phyloP scores from a whole-genome alignment of 768 basidiomycete genomes.

The Solioccasus polychromus region DNA sequence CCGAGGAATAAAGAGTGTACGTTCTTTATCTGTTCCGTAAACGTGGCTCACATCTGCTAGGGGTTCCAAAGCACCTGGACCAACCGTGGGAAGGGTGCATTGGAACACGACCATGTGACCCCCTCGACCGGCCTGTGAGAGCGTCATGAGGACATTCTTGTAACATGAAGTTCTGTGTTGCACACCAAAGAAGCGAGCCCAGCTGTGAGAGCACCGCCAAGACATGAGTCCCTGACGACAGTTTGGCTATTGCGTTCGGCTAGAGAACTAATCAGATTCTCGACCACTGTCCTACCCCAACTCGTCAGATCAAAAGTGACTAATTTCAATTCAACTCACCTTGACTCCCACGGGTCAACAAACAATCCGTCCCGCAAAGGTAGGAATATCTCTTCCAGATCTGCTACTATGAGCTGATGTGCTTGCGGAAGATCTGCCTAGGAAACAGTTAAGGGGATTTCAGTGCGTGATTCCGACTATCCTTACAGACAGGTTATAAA shows the following conservation, averaged over 20 bases:
- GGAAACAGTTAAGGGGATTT: slow-evolving; percentile 18
- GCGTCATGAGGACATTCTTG: slow-evolving; percentile 7
- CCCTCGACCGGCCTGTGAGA: slow-evolving; percentile 56
- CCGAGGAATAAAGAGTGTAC: slow-evolving; percentile 74
- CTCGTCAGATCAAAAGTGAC: slow-evolving; percentile 5
- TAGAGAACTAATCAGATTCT: slow-evolving; percentile 61
- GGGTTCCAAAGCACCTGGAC: slow-evolving; percentile 64
- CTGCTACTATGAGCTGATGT: slow-evolving; percentile 77
- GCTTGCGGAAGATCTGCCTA: slow-evolving; percentile 47
- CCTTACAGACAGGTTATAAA: slow-evolving; percentile 84
- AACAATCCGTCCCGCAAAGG: slow-evolving; percentile 74
- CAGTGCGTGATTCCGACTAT: slow-evolving; percentile 6
- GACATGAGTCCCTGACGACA: slow-evolving; percentile 52
- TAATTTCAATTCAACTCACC: slow-evolving; percentile 43
- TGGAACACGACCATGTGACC: slow-evolving; percentile 79
- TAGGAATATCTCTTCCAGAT: slow-evolving; percentile 90
- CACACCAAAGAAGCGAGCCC: slow-evolving; percentile 70
- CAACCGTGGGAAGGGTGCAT: slow-evolving; percentile 64
- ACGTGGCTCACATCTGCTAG: slow-evolving; percentile 59
- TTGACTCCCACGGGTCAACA: slow-evolving; percentile 67
- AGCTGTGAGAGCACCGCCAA: slow-evolving; percentile 76
- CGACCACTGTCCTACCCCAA: slow-evolving; percentile 53
- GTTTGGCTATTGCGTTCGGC: slow-evolving; percentile 58
- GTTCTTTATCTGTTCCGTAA: slow-evolving; percentile 86
- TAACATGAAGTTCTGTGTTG: slow-evolving; percentile 16